Evolutionary conservation across 768 basidiomycete genomes (phyloP).

Genomic region (Mycena metata): DNA sequence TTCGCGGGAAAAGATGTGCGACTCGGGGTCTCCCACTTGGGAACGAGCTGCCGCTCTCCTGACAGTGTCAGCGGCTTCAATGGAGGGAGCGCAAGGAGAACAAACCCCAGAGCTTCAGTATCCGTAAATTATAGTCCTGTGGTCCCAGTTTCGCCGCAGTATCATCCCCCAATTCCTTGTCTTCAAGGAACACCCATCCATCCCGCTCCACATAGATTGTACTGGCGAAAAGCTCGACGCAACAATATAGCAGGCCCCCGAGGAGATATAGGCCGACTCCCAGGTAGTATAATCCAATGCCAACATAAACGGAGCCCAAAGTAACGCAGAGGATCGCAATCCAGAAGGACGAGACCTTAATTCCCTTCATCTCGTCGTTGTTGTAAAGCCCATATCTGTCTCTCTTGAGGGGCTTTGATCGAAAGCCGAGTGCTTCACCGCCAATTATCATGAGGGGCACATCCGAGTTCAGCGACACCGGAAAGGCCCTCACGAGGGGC

Average conservation of each 20-base stretch:
- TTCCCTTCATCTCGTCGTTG: slow-evolving; percentile 19
- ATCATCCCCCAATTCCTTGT: neutral
- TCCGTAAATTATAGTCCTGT: slow-evolving; percentile 22
- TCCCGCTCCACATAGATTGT: slow-evolving; percentile 7
- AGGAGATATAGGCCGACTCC: neutral
- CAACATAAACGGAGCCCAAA: no score
- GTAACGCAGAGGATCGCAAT: no score
- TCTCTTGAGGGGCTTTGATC: neutral
- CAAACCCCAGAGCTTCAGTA: slow-evolving; percentile 32
- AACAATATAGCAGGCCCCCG: neutral
- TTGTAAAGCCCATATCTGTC: slow-evolving; percentile 7
- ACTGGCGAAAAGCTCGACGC: neutral
- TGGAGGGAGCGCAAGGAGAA: neutral
- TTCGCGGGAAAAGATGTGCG: neutral
- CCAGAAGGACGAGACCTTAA: neutral
- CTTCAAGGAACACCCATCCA: slow-evolving; percentile 8
- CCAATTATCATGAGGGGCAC: neutral
- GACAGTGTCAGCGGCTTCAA: neutral
- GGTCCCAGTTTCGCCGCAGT: neutral
- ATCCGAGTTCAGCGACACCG: neutral
- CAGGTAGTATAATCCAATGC: no score
- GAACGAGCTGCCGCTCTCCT: slow-evolving; percentile 24
- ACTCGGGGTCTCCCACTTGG: slow-evolving; percentile 18
- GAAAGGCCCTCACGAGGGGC: neutral
- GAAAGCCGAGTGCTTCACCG: neutral